phyloP scores from a whole-genome alignment of 2,329 filamentous ascomycete species.

The Penicillium brasilianum region DNA sequence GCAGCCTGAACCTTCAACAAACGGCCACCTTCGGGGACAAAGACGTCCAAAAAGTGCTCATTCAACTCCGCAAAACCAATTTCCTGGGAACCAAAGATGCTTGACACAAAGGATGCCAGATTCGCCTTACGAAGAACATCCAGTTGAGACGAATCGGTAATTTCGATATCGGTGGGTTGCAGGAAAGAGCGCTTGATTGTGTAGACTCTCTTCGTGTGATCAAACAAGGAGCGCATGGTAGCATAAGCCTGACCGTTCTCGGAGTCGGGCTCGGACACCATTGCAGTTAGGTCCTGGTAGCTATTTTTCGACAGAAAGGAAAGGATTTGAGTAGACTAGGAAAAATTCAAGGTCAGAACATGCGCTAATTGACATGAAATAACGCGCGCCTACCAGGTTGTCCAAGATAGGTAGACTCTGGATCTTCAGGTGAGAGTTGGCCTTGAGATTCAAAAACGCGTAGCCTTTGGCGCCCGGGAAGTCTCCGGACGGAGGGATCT shows the following conservation, averaged over 20 bases:
- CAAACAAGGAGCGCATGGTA: conserved; percentile 65
- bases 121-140: conserved; percentile 68
- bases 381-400: conserved; percentile 56
- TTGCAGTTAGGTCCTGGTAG: conserved; percentile 61
- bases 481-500: conserved; percentile 35
- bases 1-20: conserved; percentile 65
- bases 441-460: conserved; percentile 50
- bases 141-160: conserved; percentile 58
- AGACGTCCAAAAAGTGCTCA: conserved; percentile 67
- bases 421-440: conserved; percentile 57
- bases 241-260: conserved; percentile 66
- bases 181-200: conserved; percentile 62
- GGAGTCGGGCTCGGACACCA: conserved; percentile 61
- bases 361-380: too few relatives aligned
- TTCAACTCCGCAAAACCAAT: conserved; percentile 69
- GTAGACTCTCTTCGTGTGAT: conserved; percentile 67
- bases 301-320: conserved; percentile 62
- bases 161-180: conserved; percentile 57
- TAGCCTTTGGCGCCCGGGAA: conserved; percentile 40
- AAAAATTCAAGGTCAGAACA: not conserved
- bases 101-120: conserved; percentile 67
- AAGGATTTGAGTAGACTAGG: conserved; percentile 63
- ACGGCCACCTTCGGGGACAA: conserved; percentile 63
- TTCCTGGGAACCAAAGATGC: conserved; percentile 67
- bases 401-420: conserved; percentile 66